phyloP scores from a whole-genome alignment of 2,329 filamentous ascomycete species.

The Hymenoscyphus albidus region DNA sequence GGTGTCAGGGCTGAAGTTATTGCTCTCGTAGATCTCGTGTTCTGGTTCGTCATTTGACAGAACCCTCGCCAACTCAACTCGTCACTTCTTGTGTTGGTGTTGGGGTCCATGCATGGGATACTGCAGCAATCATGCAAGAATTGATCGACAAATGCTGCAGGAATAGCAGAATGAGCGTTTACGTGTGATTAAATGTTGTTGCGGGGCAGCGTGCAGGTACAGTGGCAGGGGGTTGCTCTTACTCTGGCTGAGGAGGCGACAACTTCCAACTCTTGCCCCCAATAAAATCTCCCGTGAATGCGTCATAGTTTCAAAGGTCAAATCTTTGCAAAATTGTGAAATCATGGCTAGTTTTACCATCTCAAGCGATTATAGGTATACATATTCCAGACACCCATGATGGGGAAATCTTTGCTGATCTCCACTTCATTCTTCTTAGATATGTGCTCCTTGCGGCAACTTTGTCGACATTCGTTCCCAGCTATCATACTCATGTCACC shows the following conservation, averaged over 20 bases:
- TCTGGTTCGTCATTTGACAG: background rate
- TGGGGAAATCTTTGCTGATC: background rate
- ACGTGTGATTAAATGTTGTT: no score
- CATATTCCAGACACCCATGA: background rate
- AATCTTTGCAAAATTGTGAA: background rate
- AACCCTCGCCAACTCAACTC: no score
- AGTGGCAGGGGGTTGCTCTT: no score
- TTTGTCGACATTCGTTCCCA: background rate
- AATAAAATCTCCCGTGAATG: background rate
- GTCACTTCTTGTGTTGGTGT: no score
- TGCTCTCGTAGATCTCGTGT: background rate
- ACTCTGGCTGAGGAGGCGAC: no score
- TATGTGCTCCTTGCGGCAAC: conserved; percentile 1
- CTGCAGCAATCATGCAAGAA: no score
- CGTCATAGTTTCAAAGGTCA: background rate
- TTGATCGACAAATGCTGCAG: no score
- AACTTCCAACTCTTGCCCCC: no score
- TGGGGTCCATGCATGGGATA: no score
- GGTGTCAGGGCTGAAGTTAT: background rate
- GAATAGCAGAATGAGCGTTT: no score
- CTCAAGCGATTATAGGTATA: background rate
- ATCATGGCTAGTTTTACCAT: background rate
- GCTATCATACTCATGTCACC: background rate
- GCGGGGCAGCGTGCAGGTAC: no score
- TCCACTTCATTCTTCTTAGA: background rate